phyloP scores from a whole-genome alignment of 2,329 filamentous ascomycete genomes.

The Talaromyces rugulosus region DNA sequence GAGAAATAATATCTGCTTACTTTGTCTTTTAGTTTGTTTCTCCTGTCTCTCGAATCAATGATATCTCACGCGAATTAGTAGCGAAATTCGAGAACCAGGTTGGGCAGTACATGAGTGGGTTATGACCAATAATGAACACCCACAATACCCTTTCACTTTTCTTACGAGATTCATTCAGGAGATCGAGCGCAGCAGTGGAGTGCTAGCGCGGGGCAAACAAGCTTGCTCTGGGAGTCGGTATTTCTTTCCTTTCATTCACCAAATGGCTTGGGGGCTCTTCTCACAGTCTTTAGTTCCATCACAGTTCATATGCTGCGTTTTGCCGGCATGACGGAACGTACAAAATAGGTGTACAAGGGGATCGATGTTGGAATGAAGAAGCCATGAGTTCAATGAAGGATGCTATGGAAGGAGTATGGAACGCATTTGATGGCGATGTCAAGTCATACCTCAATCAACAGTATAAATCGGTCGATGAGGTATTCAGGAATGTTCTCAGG shows the following conservation, averaged over 20 bases:
- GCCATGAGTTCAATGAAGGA: not conserved
- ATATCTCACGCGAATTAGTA: constrained; percentile 1
- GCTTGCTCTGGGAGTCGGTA: constrained; percentile 1
- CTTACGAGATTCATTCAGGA: not conserved
- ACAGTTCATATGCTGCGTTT: not conserved
- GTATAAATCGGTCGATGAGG: not conserved
- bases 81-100: constrained; percentile 2
- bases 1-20: not conserved
- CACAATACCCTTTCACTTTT: not conserved
- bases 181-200: constrained; percentile 2
- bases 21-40: constrained; percentile 8
- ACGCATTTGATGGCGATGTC: not conserved
- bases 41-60: constrained; percentile 6
- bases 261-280: not conserved
- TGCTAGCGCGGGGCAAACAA: constrained; percentile 1
- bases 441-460: not conserved
- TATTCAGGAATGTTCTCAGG: not conserved
- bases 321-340: not conserved
- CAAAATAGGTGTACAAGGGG: not conserved
- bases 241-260: not conserved
- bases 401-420: not conserved
- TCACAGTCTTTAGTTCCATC: not conserved
- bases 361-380: not conserved
- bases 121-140: not conserved
- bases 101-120: constrained; percentile 2